Evolutionary conservation across 495 filamentous ascomycete genomes (phyloP), one percentile per base, ranked within the genome.

Genomic region (Xylaria nigripes): DNA sequence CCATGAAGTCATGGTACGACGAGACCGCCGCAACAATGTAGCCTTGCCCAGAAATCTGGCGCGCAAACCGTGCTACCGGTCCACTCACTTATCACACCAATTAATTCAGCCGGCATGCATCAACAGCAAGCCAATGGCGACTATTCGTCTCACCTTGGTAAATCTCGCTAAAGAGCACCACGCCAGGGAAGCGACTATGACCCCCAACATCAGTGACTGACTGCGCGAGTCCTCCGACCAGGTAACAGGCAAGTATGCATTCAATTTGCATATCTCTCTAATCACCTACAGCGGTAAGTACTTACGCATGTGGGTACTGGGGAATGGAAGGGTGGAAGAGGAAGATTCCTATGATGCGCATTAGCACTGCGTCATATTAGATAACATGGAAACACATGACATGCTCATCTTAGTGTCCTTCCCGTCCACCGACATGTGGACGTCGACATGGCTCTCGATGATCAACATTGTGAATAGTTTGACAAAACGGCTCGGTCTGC

Each of bases 11-110:
- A 65, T 97, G 92, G 65, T 95, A 97, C 52, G 83, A 89, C 40
- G 86, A 90, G 0, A 91, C 90, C 0, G 90, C 91, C 4, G 85
- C 92, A 53, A 89, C 89, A 56, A 97, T 95, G 67, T 95, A 97
- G 48, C 92, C 92, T 63, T 95, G 89, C 3, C 90, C 85, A 23
- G 89, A 89, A 48, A 97, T 95, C 65, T 95, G 90, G 51, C 92
- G 83, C 23, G 89, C 90, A 62, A 97, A 95, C 42, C 92, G 84
- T 38, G 85, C 80, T 18, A 97, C 92, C 2, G 92, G 92, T 0
- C 92, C 92, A 54, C 91, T 96, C 13, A 96, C 91, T 95, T 47
- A 32, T 48, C 18, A 27, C 47, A 7, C 32, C 32, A 9, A 15
- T 36, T 36, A 36, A n/a, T n/a, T n/a, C n/a, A n/a, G n/a, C n/a